A percentile compares a stretch with the other conserved stretches of the same genome.
phyloP scores from a whole-genome alignment of 768 basidiomycete genomes.

The Termitomyces bulborhizus region DNA sequence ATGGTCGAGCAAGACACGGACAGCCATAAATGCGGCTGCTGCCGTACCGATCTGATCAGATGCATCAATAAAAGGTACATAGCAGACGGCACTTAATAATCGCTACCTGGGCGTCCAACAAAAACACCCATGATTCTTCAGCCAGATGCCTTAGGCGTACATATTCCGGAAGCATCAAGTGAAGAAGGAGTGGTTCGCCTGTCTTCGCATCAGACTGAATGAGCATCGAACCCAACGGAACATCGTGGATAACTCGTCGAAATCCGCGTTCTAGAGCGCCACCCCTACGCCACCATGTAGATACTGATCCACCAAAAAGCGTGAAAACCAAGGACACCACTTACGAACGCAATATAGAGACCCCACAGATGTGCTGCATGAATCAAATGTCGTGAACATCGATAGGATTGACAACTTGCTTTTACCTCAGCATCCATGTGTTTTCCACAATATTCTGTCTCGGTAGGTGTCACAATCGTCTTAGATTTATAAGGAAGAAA shows the following conservation, averaged over 20 bases:
- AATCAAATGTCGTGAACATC: background rate
- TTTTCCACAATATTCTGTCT: constrained; percentile 50
- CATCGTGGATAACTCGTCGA: constrained; percentile 80
- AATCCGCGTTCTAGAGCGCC: constrained; percentile 90
- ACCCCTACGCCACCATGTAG: constrained; percentile 43
- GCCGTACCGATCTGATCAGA: constrained; percentile 78
- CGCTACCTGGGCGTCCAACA: constrained; percentile 82
- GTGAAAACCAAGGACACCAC: constrained; percentile 21
- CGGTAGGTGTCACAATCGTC: constrained; percentile 64
- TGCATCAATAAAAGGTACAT: background rate
- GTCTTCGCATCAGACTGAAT: constrained; percentile 83
- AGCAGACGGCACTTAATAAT: background rate
- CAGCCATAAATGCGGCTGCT: constrained; percentile 91
- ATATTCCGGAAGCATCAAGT: constrained; percentile 70
- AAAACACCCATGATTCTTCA: constrained; percentile 69
- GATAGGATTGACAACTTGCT: background rate
- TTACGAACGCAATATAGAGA: constrained; percentile 84
- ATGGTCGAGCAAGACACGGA: constrained; percentile 90
- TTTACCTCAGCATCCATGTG: constrained; percentile 54
- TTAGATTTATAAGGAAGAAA: constrained; percentile 67
- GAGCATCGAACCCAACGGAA: constrained; percentile 81
- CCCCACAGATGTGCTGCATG: constrained; percentile 71
- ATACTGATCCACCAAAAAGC: constrained; percentile 1
- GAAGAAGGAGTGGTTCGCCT: constrained; percentile 85
- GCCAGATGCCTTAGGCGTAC: constrained; percentile 65